These are phyloP conservation scores for Citrullus mucosospermus DNA, from an alignment of 306 rosid genomes.

Conservation along the genomic window DNA sequence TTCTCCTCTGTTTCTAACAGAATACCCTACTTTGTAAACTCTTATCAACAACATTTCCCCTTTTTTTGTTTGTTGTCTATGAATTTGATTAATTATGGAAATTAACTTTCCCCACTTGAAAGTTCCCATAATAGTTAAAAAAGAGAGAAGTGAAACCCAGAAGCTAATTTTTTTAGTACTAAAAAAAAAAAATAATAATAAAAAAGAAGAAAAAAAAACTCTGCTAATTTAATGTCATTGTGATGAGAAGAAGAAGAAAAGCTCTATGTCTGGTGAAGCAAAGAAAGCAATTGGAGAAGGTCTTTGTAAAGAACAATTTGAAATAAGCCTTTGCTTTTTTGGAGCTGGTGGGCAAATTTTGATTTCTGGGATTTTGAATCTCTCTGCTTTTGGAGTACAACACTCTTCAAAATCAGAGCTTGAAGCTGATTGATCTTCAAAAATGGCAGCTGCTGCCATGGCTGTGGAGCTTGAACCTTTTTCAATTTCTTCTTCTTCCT, in stretches of 20 bases:
- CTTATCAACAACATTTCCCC: background rate
- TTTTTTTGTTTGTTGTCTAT: background rate
- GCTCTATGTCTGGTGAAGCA: slow-evolving; percentile 58
- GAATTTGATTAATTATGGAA: background rate
- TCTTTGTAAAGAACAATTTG: slow-evolving; percentile 34
- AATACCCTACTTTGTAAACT: background rate
- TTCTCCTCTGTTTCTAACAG: background rate
- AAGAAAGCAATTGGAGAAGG: slow-evolving; percentile 43
- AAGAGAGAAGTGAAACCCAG: background rate
- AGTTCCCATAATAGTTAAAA: background rate
- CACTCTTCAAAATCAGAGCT: slow-evolving; percentile 28
- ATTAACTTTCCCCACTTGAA: background rate
- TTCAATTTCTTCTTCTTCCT: background rate
- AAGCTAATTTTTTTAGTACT: background rate
- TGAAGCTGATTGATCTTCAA: background rate
- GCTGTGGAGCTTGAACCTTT: slow-evolving; percentile 6
- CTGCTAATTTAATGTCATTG: background rate
- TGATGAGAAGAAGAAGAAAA: slow-evolving; percentile 29
- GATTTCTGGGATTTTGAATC: slow-evolving; percentile 47
- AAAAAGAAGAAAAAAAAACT: background rate
- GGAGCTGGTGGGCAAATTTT: slow-evolving; percentile 74
- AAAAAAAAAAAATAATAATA: background rate
- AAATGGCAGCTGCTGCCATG: background rate
- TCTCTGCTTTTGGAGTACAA: slow-evolving; percentile 48
- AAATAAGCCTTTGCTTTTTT: slow-evolving; percentile 33